A percentile compares a stretch with the other conserved stretches of the same genome.
Conservation (phyloP, 768 basidiomycete species). For the Leccinum uliginosum region DNA sequence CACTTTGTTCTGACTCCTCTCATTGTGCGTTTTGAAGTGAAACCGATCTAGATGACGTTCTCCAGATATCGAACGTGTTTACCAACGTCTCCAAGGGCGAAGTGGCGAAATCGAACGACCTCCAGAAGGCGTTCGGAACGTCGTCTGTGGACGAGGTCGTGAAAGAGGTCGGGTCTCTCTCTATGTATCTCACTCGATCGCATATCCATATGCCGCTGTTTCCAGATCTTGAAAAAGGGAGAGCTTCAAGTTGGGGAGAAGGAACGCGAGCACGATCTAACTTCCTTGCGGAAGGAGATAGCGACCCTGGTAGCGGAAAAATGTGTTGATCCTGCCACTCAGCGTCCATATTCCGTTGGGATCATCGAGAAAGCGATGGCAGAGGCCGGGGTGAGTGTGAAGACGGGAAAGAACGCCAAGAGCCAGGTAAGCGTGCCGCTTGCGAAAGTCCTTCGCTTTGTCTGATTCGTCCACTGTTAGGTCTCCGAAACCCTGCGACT, state of each 20-base stretch:
- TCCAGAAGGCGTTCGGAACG: conserved; percentile 89
- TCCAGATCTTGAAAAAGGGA: conserved; percentile 88
- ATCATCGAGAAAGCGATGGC: conserved; percentile 98
- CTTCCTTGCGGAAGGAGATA: conserved; percentile 81
- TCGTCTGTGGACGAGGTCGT: conserved; percentile 67
- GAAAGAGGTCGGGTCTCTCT: conserved; percentile 58
- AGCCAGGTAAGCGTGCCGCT: conserved; percentile 60
- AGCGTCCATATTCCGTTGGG: conserved; percentile 85
- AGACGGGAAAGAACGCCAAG: conserved; percentile 86
- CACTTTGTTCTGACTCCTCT: not conserved
- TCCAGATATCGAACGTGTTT: conserved; percentile 96
- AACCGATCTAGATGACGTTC: conserved; percentile 89
- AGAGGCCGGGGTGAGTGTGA: conserved; percentile 90
- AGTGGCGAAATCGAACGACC: conserved; percentile 82
- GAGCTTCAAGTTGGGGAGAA: conserved; percentile 97
- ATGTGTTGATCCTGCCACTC: conserved; percentile 89
- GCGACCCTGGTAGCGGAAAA: conserved; percentile 93
- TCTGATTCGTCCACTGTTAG: conserved; percentile 34
- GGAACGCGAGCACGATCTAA: conserved; percentile 88
- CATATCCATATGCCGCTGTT: not conserved
- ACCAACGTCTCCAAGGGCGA: conserved; percentile 96
- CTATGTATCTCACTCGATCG: not conserved
- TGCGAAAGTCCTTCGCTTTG: not conserved
- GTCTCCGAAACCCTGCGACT: conserved; percentile 86
- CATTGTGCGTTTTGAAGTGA: conserved; percentile 48